A percentile compares a stretch with the other conserved stretches of the same genome.
Conservation (phyloP, 2,329 filamentous ascomycete genomes). For the Claviceps monticola region DNA sequence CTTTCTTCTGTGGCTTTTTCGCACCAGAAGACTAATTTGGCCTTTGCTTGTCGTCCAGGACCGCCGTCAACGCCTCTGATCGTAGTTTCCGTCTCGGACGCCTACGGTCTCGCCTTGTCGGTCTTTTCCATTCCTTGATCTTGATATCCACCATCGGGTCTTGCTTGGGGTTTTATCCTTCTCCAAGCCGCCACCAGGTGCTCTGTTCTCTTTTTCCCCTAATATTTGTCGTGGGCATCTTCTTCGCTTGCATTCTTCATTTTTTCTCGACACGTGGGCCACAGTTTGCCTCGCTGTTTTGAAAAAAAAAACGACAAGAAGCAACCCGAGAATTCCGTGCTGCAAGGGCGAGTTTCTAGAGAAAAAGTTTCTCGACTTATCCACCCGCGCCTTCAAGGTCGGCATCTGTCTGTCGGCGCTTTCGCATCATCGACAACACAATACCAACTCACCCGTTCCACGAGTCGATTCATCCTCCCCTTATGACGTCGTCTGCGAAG, state of each 20-base stretch:
- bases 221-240: conserved; percentile 4
- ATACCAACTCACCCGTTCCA: background rate
- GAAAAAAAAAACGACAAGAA: background rate
- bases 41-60: conserved; percentile 13
- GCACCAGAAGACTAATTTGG: conserved; percentile 17
- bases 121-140: conserved; percentile 17
- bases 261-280: conserved; percentile 2
- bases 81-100: conserved; percentile 19
- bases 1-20: conserved; percentile 17
- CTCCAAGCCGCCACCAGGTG: conserved; percentile 12
- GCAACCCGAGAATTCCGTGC: background rate
- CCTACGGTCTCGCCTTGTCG: conserved; percentile 14
- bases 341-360: conserved; percentile 5
- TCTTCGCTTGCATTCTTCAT: conserved; percentile 5
- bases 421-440: background rate
- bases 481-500: conserved; percentile 49
- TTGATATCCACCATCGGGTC: conserved; percentile 2
- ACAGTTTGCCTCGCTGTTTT: background rate
- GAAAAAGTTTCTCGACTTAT: background rate
- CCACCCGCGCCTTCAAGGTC: conserved; percentile 5
- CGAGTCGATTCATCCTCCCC: conserved; percentile 10
- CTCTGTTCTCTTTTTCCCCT: background rate
- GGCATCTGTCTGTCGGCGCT: background rate
- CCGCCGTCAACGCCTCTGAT: conserved; percentile 15
- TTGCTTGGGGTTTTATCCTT: conserved; percentile 3